Evolutionary conservation across 2,329 filamentous ascomycete species (phyloP), one percentile per base, ranked within the genome.

Genomic region (Stagonosporopsis chrysanthemi): DNA sequence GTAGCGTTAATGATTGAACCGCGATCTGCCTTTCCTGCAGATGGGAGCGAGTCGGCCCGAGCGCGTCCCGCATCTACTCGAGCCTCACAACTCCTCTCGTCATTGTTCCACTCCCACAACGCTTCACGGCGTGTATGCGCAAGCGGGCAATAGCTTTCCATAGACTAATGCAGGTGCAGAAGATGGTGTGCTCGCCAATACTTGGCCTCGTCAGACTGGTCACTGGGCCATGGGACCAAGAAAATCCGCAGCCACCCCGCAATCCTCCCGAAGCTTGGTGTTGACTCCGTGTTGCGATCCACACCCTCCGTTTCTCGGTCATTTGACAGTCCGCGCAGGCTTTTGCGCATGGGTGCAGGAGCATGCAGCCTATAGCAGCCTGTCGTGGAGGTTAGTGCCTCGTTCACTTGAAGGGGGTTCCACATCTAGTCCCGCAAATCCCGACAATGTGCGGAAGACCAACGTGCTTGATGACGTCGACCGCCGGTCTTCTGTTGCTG

Each of bases 391-490:
- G 9, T 33, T 50, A 33, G 49, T 31, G 38, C 33, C 54, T 52
- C 39, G 33, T 35, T 31, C 11, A 46, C 29, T 33, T n/a, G 43
- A 43, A 31, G 23, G 14, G 9, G 14, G 31, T 31, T 24, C 36
- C 22, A 43, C 35, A 19, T 38, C 39, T 42, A 33, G 36, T n/a
- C 35, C 35, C 17, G 15, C 14, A n/a, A 35, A 45, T 50, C 45
- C 56, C 50, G 45, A 50, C 50, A 28, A 46, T 19, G n/a, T 52
- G 15, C 26, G 35, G 35, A 19, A 40, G 43, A 17, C 31, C 19
- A 35, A 26, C 39, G 49, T 39, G 47, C 54, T 28, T n/a, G 44
- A 69, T 73, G 66, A 72, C 66, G 67, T 69, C 60, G 63, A 36
- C 26, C 22, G 29, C 44, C 33, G 42, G 39, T 52, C 23, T 15